These are phyloP conservation scores for Serendipita sp. DNA, from an alignment of 768 basidiomycete genomes.

Conservation along the genomic window DNA sequence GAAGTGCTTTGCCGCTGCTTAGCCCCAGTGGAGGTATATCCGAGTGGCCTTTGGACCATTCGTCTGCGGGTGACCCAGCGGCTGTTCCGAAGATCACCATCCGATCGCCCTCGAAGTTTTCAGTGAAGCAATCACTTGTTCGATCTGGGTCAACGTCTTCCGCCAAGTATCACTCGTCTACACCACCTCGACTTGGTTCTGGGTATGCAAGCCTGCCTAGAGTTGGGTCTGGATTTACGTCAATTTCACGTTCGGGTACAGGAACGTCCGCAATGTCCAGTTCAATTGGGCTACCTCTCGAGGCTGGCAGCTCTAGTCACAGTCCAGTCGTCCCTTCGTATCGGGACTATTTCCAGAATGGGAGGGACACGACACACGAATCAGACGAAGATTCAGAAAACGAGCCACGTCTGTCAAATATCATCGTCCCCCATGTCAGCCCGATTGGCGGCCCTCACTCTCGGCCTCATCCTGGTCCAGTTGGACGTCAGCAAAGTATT, in stretches of 20 bases:
- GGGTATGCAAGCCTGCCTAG: background rate
- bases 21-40: background rate
- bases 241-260: background rate
- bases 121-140: background rate
- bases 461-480: background rate
- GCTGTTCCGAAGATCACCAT: background rate
- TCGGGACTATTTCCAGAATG: background rate
- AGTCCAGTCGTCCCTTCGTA: background rate
- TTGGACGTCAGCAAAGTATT: conserved; percentile 4
- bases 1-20: background rate
- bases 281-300: background rate
- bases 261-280: background rate
- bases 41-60: background rate
- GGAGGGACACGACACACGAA: background rate
- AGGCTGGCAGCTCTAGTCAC: background rate
- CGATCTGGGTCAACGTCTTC: background rate
- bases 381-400: background rate
- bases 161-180: background rate
- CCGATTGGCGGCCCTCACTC: background rate
- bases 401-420: background rate
- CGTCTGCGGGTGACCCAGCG: background rate
- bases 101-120: background rate
- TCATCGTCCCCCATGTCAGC: conserved; percentile 4
- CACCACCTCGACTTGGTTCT: background rate
- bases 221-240: background rate